Conservation (phyloP, 2,329 filamentous ascomycete species). For the Mycosphaerella sp. region DNA sequence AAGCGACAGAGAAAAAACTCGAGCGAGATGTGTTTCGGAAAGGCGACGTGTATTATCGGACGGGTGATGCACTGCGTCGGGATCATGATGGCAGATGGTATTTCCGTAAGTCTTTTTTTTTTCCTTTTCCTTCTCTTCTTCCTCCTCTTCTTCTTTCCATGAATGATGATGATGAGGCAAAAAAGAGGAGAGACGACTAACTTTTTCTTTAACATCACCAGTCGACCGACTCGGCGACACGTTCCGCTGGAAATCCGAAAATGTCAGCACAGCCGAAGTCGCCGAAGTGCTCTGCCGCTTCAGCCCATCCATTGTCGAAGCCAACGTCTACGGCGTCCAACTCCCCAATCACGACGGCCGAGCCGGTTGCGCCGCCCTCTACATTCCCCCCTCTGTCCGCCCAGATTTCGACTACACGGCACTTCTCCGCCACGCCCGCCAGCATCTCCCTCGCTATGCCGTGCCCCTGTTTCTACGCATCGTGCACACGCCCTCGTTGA, state of each 20-base stretch:
- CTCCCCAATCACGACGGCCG: slow-evolving; percentile 76
- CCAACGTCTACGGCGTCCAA: slow-evolving; percentile 78
- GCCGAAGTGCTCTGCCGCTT: slow-evolving; percentile 64
- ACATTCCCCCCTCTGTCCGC: slow-evolving; percentile 46
- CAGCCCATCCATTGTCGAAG: slow-evolving; percentile 58
- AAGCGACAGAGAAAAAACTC: slow-evolving; percentile 56
- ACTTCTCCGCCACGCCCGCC: slow-evolving; percentile 53
- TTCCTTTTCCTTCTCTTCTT: no score
- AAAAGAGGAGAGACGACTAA: background rate
- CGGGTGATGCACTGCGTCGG: slow-evolving; percentile 72
- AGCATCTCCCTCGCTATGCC: slow-evolving; percentile 63
- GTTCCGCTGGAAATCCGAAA: slow-evolving; percentile 65
- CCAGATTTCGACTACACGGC: slow-evolving; percentile 53
- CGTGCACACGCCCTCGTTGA: slow-evolving; percentile 50
- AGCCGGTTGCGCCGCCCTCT: slow-evolving; percentile 70
- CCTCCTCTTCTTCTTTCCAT: background rate
- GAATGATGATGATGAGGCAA: background rate
- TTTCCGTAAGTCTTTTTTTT: slow-evolving; percentile 44
- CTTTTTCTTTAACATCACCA: background rate
- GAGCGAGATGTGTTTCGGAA: slow-evolving; percentile 58
- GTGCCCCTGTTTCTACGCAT: slow-evolving; percentile 67
- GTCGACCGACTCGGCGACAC: slow-evolving; percentile 74
- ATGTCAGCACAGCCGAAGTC: slow-evolving; percentile 56
- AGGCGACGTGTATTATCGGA: slow-evolving; percentile 76
- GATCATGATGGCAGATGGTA: slow-evolving; percentile 65